Evolutionary conservation across 768 basidiomycete genomes (phyloP).

Genomic region (Xerocomellus amylosporus): DNA sequence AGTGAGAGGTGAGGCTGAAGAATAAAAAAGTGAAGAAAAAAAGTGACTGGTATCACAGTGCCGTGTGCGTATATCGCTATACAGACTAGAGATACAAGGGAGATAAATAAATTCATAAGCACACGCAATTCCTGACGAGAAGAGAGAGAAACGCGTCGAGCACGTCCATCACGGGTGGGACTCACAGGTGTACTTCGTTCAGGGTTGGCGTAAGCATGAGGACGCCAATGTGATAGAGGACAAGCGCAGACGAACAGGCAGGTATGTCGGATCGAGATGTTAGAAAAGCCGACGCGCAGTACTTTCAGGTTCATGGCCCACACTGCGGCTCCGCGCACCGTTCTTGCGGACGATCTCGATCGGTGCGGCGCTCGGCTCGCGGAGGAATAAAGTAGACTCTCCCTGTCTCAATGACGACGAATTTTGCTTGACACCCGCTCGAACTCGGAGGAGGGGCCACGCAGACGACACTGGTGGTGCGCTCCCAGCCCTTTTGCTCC

Average conservation of each 20-base stretch:
- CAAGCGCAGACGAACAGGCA: background rate
- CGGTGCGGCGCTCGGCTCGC: constrained; percentile 27
- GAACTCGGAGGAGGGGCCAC: constrained; percentile 17
- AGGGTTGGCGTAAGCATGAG: background rate
- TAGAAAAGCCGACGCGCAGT: constrained; percentile 17
- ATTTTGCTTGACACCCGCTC: constrained; percentile 13
- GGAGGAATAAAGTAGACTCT: constrained; percentile 22
- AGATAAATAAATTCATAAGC: constrained; percentile 14
- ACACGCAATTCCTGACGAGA: background rate
- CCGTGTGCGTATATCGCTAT: background rate
- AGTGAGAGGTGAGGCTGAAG: background rate
- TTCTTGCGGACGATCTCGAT: constrained; percentile 20
- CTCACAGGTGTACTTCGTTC: constrained; percentile 16
- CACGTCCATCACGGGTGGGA: constrained; percentile 6
- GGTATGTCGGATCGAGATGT: background rate
- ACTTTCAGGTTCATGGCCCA: constrained; percentile 19
- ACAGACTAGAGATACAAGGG: constrained; percentile 17
- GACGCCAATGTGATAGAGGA: background rate
- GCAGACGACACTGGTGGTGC: constrained; percentile 27
- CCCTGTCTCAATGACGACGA: constrained; percentile 1
- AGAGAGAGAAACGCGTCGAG: background rate
- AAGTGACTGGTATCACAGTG: constrained; percentile 9
- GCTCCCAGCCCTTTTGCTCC: constrained; percentile 28
- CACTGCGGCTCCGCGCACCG: constrained; percentile 28
- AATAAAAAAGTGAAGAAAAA: background rate